These are phyloP conservation scores for Sophora flavescens DNA, from an alignment of 306 rosid species.

Conservation along the genomic window DNA sequence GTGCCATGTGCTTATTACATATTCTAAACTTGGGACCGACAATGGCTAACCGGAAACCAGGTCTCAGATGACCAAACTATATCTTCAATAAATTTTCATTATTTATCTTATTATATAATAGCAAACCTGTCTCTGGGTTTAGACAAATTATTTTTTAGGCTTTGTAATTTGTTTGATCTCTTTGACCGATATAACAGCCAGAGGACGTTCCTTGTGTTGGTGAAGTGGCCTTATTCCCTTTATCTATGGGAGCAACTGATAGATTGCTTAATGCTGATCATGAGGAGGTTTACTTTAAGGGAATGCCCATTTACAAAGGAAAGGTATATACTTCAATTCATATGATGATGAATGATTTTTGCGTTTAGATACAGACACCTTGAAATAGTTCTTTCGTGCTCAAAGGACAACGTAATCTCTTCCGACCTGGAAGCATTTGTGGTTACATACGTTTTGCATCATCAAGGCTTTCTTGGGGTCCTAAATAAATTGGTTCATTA, in stretches of 20 bases:
- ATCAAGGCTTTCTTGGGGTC: not conserved
- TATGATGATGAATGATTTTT: slow-evolving; percentile 26
- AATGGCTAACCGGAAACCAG: not conserved
- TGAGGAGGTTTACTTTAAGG: slow-evolving; percentile 80
- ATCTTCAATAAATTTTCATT: slow-evolving; percentile 24
- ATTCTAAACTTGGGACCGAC: slow-evolving; percentile 3
- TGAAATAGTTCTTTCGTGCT: not conserved
- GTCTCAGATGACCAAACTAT: not conserved
- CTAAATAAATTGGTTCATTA: not conserved
- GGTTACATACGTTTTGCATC: not conserved
- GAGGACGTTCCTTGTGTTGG: slow-evolving; percentile 80
- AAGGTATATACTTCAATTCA: slow-evolving; percentile 57
- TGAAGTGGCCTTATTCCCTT: slow-evolving; percentile 78
- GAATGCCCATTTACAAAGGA: slow-evolving; percentile 91
- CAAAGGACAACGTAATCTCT: not conserved
- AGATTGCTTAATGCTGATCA: slow-evolving; percentile 84
- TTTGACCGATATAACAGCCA: slow-evolving; percentile 64
- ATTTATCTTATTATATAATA: slow-evolving; percentile 24
- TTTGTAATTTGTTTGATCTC: slow-evolving; percentile 38
- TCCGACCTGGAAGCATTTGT: slow-evolving; percentile 14
- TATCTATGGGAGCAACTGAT: slow-evolving; percentile 73
- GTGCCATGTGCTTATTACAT: not conserved
- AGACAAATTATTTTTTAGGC: not conserved
- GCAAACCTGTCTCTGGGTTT: slow-evolving; percentile 6
- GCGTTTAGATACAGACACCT: slow-evolving; percentile 12